These are phyloP conservation scores for Podospora sp. DNA, from an alignment of 495 filamentous ascomycete species.

Conservation along the genomic window DNA sequence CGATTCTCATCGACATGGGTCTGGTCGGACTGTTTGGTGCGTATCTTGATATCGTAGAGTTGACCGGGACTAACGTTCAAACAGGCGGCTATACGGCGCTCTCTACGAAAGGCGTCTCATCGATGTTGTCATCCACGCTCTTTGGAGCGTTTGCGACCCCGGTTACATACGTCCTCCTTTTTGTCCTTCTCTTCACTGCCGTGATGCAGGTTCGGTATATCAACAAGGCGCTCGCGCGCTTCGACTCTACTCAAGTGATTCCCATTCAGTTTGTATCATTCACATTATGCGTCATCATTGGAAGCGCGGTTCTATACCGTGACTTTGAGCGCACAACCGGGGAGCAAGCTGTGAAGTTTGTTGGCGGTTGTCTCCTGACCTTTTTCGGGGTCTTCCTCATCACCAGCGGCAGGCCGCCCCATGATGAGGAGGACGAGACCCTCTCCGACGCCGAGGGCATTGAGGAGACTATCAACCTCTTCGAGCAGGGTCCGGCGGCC, in stretches of 20 bases:
- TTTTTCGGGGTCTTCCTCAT: slow-evolving; percentile 95
- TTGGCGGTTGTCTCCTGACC: slow-evolving; percentile 85
- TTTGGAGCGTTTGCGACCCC: slow-evolving; percentile 87
- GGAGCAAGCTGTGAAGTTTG: slow-evolving; percentile 75
- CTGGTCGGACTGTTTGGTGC: slow-evolving; percentile 90
- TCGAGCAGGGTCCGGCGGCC: slow-evolving; percentile 38
- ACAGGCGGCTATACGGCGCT: slow-evolving; percentile 91
- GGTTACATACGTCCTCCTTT: slow-evolving; percentile 80
- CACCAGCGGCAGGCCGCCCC: slow-evolving; percentile 64
- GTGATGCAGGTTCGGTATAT: slow-evolving; percentile 95
- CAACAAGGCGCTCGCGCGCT: slow-evolving; percentile 90
- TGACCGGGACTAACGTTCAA: slow-evolving; percentile 33
- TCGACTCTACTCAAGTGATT: slow-evolving; percentile 96
- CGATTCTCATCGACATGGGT: slow-evolving; percentile 91
- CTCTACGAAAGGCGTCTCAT: slow-evolving; percentile 94
- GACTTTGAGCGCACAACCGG: slow-evolving; percentile 83
- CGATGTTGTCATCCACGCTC: slow-evolving; percentile 84
- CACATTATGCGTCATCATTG: slow-evolving; percentile 91
- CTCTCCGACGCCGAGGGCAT: slow-evolving; percentile 56
- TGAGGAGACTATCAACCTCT: slow-evolving; percentile 53
- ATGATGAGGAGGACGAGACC: slow-evolving; percentile 55
- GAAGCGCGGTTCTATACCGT: slow-evolving; percentile 87
- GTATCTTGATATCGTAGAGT: slow-evolving; percentile 28
- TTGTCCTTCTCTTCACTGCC: slow-evolving; percentile 78
- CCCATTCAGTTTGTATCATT: slow-evolving; percentile 97